Conservation (phyloP, 2,329 filamentous ascomycete genomes). For the Rhynchosporium graminicola region DNA sequence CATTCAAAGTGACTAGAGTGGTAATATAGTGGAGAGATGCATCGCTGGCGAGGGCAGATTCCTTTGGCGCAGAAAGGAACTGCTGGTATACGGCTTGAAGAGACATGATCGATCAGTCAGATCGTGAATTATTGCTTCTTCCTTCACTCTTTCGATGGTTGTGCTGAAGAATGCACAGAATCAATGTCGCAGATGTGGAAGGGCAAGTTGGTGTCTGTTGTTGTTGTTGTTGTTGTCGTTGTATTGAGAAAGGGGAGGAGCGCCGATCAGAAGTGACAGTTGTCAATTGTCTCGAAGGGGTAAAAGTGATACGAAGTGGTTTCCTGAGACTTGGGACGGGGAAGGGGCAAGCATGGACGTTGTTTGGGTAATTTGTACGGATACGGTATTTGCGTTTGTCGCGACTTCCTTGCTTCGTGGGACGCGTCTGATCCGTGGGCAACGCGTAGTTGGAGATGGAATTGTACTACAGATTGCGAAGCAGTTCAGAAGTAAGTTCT, state of each 20-base stretch:
- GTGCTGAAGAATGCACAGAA: neutral
- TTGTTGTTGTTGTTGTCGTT: constrained; percentile 1
- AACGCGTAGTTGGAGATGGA: neutral
- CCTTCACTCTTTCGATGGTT: neutral
- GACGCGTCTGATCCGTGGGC: constrained; percentile 20
- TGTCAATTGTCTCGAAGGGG: constrained; percentile 9
- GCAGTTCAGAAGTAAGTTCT: constrained; percentile 2
- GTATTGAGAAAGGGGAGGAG: neutral
- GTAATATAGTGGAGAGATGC: constrained; percentile 85
- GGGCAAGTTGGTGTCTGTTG: neutral
- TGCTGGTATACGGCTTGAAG: constrained; percentile 63
- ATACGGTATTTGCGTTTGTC: constrained; percentile 15
- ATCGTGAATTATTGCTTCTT: constrained; percentile 10
- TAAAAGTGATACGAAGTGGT: neutral
- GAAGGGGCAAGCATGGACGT: constrained; percentile 15
- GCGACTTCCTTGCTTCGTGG: constrained; percentile 20
- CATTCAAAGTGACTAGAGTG: constrained; percentile 73
- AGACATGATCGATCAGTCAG: constrained; percentile 44
- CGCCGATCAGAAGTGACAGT: constrained; percentile 11
- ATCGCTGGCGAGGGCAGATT: constrained; percentile 62
- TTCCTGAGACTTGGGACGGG: neutral
- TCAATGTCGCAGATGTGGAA: constrained; percentile 6
- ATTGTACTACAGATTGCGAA: constrained; percentile 17
- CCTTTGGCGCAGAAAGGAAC: constrained; percentile 68
- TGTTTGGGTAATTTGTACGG: neutral